A percentile compares a stretch with the other conserved stretches of the same genome.
phyloP scores from a whole-genome alignment of 192 early-diverging fungal species.

The Rhizophagus clarus region DNA sequence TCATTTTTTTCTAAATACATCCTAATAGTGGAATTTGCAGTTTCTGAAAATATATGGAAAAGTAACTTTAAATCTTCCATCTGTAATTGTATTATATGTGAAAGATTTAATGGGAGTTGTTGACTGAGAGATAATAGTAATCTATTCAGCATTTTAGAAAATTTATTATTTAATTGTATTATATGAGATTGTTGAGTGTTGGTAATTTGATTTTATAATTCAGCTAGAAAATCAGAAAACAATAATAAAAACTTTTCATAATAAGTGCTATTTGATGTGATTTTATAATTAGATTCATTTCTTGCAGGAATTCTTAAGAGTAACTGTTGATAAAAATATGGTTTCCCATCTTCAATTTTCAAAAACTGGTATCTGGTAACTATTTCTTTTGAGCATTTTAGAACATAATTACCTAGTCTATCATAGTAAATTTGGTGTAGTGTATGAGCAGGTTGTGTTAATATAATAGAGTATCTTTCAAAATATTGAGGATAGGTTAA shows the following conservation, averaged over 20 bases:
- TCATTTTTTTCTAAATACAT: background rate
- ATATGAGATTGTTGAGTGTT: background rate
- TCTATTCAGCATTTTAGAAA: background rate
- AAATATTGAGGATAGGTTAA: background rate
- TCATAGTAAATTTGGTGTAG: background rate
- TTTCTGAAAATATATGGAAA: no score
- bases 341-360: background rate
- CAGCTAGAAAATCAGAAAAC: background rate
- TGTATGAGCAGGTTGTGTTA: background rate
- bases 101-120: background rate
- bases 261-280: background rate
- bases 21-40: background rate
- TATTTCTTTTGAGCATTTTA: slow-evolving; percentile 1
- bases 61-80: no score
- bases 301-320: background rate
- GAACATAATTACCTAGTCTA: background rate
- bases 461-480: background rate
- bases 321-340: background rate
- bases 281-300: slow-evolving; percentile 11
- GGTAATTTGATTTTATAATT: background rate
- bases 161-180: background rate
- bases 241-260: background rate
- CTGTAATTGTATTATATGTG: background rate
- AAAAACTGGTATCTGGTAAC: background rate
- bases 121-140: background rate